These are phyloP conservation scores for Arthrobotrys sphaeroides DNA, from an alignment of 2,329 filamentous ascomycete genomes.

Conservation along the genomic window DNA sequence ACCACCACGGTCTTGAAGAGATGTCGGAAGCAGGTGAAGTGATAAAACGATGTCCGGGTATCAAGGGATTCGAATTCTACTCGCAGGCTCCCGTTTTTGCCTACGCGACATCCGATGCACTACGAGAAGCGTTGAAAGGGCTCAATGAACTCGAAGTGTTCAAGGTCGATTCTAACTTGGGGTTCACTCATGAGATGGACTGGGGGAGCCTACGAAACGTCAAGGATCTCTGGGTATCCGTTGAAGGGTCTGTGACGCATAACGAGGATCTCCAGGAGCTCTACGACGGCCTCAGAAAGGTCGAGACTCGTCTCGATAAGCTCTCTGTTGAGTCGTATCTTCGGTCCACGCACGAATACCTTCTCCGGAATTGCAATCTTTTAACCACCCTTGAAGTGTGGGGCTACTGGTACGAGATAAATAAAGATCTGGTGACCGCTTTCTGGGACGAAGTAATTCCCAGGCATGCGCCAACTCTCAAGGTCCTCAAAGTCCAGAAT, in stretches of 20 bases:
- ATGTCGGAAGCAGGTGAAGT: conserved; percentile 29
- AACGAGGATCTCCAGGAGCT: conserved; percentile 35
- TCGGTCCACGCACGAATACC: conserved; percentile 29
- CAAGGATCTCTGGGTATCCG: conserved; percentile 37
- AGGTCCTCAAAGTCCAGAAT: conserved; percentile 17
- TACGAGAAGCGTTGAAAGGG: conserved; percentile 6
- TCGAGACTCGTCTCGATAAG: conserved; percentile 8
- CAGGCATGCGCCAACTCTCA: conserved; percentile 22
- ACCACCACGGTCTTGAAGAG: conserved; percentile 18
- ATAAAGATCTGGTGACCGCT: neutral
- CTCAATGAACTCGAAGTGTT: conserved; percentile 28
- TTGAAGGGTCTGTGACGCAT: conserved; percentile 34
- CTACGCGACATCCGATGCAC: conserved; percentile 31
- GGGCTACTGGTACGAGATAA: conserved; percentile 25
- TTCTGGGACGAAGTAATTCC: conserved; percentile 51
- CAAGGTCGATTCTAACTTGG: conserved; percentile 43
- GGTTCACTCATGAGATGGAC: conserved; percentile 39
- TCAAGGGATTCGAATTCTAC: conserved; percentile 50
- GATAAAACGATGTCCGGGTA: conserved; percentile 21
- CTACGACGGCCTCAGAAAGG: conserved; percentile 15
- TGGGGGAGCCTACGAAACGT: conserved; percentile 30
- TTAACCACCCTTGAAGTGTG: conserved; percentile 29
- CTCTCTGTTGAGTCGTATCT: conserved; percentile 34
- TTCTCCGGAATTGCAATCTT: neutral
- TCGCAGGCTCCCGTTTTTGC: conserved; percentile 38